Conservation (phyloP, 2,329 filamentous ascomycete species). For the Diaporthe nobilis region DNA sequence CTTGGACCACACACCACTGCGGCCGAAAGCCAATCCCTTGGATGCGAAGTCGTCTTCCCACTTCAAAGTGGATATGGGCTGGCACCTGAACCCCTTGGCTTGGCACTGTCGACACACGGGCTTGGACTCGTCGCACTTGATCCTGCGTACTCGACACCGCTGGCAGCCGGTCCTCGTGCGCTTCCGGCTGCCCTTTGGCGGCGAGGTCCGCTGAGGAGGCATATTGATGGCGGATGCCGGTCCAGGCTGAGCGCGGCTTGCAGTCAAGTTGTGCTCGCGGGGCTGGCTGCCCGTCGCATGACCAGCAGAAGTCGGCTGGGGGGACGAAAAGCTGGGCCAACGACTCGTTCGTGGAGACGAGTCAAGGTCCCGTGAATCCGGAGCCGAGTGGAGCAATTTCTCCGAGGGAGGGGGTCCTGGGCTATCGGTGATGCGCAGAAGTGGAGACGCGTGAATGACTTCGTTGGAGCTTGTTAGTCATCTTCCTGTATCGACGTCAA, state of each 20-base stretch:
- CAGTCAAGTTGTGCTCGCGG: background rate
- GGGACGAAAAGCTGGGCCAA: background rate
- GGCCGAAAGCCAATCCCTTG: slow-evolving; percentile 58
- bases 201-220: slow-evolving; percentile 5
- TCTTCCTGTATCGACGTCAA: background rate
- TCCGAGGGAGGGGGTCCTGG: slow-evolving; percentile 2
- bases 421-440: background rate
- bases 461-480: background rate
- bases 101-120: slow-evolving; percentile 38
- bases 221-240: background rate
- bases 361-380: background rate
- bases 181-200: background rate
- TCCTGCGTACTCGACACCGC: slow-evolving; percentile 35
- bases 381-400: slow-evolving; percentile 15
- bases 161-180: slow-evolving; percentile 37
- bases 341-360: background rate
- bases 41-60: slow-evolving; percentile 55
- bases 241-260: background rate
- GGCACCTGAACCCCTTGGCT: slow-evolving; percentile 22
- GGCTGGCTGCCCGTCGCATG: background rate
- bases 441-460: background rate
- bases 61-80: slow-evolving; percentile 40
- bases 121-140: slow-evolving; percentile 38
- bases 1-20: slow-evolving; percentile 57
- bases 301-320: background rate